A percentile compares a stretch with the other conserved stretches of the same genome.
Conservation (phyloP, 2,329 filamentous ascomycete genomes). For the Colletotrichum lupini region DNA sequence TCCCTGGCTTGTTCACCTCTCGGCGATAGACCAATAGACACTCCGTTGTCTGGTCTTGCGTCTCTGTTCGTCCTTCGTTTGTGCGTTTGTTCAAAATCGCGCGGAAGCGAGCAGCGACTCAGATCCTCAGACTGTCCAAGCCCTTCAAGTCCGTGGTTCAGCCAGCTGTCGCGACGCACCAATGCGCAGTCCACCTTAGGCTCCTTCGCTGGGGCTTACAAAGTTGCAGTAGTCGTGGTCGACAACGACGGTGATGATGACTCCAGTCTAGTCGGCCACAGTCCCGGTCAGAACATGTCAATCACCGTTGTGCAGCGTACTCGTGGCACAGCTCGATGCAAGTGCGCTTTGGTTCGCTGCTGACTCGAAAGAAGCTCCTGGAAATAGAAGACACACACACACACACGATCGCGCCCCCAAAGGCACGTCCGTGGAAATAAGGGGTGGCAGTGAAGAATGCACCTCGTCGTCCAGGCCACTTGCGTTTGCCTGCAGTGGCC, state of each 20-base stretch:
- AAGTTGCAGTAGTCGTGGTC: not conserved
- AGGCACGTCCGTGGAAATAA: conserved; percentile 12
- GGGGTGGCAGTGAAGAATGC: conserved; percentile 17
- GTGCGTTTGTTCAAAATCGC: conserved; percentile 17
- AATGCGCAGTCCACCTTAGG: not conserved
- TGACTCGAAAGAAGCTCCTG: conserved; percentile 18
- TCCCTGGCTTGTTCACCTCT: not conserved
- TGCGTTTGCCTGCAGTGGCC: not conserved
- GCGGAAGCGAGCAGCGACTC: conserved; percentile 17
- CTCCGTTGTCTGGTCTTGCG: conserved; percentile 4
- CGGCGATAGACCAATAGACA: conserved; percentile 11
- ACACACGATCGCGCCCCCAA: not conserved
- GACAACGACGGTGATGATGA: not conserved
- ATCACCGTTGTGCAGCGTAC: not conserved
- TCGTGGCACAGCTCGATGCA: not conserved
- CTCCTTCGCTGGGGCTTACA: not conserved
- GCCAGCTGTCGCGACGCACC: conserved; percentile 23
- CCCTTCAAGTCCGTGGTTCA: conserved; percentile 7
- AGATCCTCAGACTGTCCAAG: conserved; percentile 1
- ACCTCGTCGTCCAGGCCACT: conserved; percentile 1
- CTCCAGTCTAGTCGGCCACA: not conserved
- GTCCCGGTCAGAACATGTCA: conserved; percentile 6
- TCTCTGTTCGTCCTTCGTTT: conserved; percentile 2
- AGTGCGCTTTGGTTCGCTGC: conserved; percentile 11
- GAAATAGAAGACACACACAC: not conserved